Evolutionary conservation across 2,329 filamentous ascomycete genomes (phyloP).

Genomic region (Hirsutella rhossiliensis): DNA sequence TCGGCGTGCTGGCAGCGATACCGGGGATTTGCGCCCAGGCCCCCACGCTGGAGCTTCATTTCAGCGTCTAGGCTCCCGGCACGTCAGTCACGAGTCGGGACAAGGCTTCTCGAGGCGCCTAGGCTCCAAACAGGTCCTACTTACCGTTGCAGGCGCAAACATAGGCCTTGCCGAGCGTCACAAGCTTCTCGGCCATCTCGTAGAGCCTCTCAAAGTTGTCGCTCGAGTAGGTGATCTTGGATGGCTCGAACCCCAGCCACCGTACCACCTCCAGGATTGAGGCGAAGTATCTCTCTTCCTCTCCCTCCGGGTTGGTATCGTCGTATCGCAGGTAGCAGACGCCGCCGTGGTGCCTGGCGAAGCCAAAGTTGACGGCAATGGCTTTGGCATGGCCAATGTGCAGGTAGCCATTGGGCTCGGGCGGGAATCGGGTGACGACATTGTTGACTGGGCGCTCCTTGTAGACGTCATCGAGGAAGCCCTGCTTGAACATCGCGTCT

Average conservation of each 20-base stretch:
- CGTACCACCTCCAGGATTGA: constrained; percentile 80
- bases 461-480: constrained; percentile 63
- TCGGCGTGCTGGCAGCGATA: constrained; percentile 74
- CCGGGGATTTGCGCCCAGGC: constrained; percentile 54
- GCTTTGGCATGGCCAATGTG: constrained; percentile 94
- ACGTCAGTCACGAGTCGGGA: not conserved
- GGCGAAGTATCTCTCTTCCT: constrained; percentile 79
- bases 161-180: constrained; percentile 55
- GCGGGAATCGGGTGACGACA: constrained; percentile 64
- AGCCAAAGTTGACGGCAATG: constrained; percentile 93
- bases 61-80: constrained; percentile 44
- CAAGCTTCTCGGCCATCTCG: constrained; percentile 72
- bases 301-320: constrained; percentile 89
- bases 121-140: not conserved
- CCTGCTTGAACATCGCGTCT: constrained; percentile 67
- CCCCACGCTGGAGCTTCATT: constrained; percentile 78
- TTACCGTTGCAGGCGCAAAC: constrained; percentile 79
- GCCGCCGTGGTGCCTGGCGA: constrained; percentile 74
- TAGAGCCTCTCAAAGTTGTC: constrained; percentile 81
- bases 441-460: constrained; percentile 50
- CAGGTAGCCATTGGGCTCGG: constrained; percentile 85
- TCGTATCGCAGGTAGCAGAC: constrained; percentile 49
- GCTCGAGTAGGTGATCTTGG: constrained; percentile 63
- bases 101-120: not conserved
- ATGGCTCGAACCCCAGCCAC: constrained; percentile 55